Base-by-base conservation (phyloP, 108 stramenopile species). In the Nannochloropsis salina region DNA sequence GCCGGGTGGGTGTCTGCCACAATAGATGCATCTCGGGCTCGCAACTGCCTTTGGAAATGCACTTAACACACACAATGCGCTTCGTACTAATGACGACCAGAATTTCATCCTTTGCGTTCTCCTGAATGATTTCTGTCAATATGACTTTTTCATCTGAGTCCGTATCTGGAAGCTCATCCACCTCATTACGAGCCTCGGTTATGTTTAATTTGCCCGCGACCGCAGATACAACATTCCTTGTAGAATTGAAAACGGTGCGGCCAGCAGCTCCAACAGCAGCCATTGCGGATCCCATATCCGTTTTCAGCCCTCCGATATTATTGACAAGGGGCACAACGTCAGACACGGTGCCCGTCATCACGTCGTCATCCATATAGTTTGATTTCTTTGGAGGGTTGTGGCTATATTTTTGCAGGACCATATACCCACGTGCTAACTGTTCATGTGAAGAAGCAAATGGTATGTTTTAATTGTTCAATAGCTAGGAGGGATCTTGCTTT, bases 241-340 rank as follows among this genome's bases (percentile, higher is more conserved):
- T 74, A n/a, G 61, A 74, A n/a, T 4, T 6, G n/a, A 74, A 74
- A 4, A 74, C 61, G n/a, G 15, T 74, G n/a, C 61, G 61, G 15
- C 61, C n/a, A n/a, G 61, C 61, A n/a, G 61, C 61, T n/a, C n/a
- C 61, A n/a, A 74, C 61, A n/a, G 61, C 61, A 74, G 61, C 61
- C 61, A 74, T 74, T 2, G 61, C 61, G 3, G 20, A n/a, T 4
- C 61, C 61, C 61, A n/a, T 74, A n/a, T 74, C 61, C 8, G 61
- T 74, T 74, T 74, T 74, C 61, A 74, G 61, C 61, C 61, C 61
- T 74, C 20, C 61, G 20, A n/a, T 74, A n/a, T 31, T 31, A 31
- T 31, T 31, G 31, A 31, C 31, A 31, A 31, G 31, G 31, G 31
- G 31, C 31, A 31, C 31, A 31, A 31, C 31, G 31, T 31, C 31